These are phyloP conservation scores for Exsudoporus frostii DNA, from an alignment of 768 basidiomycete genomes.

Conservation along the genomic window DNA sequence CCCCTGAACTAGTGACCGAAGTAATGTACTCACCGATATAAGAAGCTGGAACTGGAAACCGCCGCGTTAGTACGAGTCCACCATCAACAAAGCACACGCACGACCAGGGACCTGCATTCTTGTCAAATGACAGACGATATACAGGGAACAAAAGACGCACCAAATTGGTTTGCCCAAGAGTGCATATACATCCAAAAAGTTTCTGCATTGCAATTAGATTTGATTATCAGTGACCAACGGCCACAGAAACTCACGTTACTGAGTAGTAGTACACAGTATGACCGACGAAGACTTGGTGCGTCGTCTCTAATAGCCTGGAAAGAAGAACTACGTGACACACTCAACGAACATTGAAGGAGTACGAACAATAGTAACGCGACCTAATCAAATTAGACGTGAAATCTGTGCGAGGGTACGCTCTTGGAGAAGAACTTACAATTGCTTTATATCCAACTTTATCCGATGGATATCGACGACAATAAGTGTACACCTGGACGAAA, in stretches of 20 bases:
- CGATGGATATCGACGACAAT: conserved; percentile 52
- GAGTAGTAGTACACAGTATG: conserved; percentile 54
- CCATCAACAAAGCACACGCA: conserved; percentile 28
- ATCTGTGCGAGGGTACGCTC: background rate
- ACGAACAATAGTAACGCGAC: conserved; percentile 34
- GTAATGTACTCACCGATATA: conserved; percentile 32
- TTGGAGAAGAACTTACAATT: conserved; percentile 39
- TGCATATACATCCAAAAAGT: conserved; percentile 36
- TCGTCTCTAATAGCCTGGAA: conserved; percentile 42
- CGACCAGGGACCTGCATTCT: conserved; percentile 46
- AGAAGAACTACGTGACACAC: background rate
- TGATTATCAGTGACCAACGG: background rate
- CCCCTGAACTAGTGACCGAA: background rate
- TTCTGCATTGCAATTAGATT: conserved; percentile 30
- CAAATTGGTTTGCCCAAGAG: conserved; percentile 43
- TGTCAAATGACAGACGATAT: conserved; percentile 6
- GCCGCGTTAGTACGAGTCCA: conserved; percentile 5
- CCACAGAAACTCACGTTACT: conserved; percentile 41
- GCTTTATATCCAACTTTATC: conserved; percentile 51
- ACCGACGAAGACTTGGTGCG: conserved; percentile 50
- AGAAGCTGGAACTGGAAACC: conserved; percentile 41
- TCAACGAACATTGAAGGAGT: background rate
- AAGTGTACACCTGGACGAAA: conserved; percentile 50
- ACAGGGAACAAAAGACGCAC: conserved; percentile 27
- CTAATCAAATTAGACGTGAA: conserved; percentile 15